Conservation (phyloP, 139 green algal genomes). For the Mesotaenium endlicherianum region DNA sequence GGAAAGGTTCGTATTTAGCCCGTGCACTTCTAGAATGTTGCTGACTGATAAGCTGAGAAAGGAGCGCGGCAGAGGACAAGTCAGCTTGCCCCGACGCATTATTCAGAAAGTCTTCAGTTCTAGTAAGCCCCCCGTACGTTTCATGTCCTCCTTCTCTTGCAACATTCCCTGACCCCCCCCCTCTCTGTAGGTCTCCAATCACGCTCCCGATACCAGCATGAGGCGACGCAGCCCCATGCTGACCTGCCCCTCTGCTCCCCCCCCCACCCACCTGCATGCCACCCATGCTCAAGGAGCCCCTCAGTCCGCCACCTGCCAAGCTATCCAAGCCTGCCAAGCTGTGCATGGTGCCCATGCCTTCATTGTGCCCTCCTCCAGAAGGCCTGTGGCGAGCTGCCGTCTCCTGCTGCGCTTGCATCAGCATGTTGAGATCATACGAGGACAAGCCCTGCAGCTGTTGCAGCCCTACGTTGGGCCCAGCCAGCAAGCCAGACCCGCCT, state of each 20-base stretch:
- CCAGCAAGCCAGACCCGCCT: background rate
- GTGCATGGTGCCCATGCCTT: background rate
- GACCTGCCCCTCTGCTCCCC: background rate
- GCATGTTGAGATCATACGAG: constrained; percentile 27
- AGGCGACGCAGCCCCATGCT: background rate
- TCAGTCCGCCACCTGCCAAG: background rate
- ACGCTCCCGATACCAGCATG: background rate
- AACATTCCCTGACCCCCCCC: background rate
- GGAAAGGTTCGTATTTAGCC: no score
- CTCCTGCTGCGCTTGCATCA: constrained; percentile 42
- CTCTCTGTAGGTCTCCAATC: background rate
- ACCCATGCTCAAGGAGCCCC: background rate
- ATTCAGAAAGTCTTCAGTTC: no score
- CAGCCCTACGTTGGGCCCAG: background rate
- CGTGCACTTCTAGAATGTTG: no score
- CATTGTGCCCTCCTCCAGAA: background rate
- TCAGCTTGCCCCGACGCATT: no score
- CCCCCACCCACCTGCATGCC: background rate
- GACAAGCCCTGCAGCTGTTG: constrained; percentile 4
- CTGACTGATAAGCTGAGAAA: no score
- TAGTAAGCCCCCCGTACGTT: no score
- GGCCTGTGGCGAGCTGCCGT: background rate
- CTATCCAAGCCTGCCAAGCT: background rate
- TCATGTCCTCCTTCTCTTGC: no score
- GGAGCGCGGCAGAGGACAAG: no score